These are phyloP conservation scores for Claviceps sorghi DNA, from an alignment of 2,329 filamentous ascomycete genomes.

Conservation along the genomic window DNA sequence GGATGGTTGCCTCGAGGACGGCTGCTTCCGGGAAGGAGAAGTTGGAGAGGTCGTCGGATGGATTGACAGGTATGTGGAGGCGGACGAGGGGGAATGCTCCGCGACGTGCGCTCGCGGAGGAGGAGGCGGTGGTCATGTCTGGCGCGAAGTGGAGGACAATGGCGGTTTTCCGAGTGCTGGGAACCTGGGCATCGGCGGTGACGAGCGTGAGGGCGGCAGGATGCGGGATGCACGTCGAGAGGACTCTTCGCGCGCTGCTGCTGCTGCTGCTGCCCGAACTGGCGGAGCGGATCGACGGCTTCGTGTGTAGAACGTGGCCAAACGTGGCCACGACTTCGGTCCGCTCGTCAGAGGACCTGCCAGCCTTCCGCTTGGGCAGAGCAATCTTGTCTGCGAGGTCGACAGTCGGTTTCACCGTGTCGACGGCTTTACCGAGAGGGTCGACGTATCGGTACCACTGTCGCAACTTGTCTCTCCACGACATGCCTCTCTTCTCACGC, in stretches of 20 bases:
- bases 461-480: conserved; percentile 20
- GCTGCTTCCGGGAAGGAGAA: conserved; percentile 17
- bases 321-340: conserved; percentile 27
- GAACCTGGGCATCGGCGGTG: conserved; percentile 17
- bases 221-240: conserved; percentile 33
- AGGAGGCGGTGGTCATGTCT: conserved; percentile 7
- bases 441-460: conserved; percentile 18
- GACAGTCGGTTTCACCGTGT: not conserved
- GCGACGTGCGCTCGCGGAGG: not conserved
- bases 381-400: not conserved
- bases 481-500: conserved; percentile 19
- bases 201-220: conserved; percentile 27
- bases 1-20: conserved; percentile 18
- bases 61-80: conserved; percentile 18
- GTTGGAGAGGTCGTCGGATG: conserved; percentile 13
- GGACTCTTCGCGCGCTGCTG: conserved; percentile 17
- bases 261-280: not conserved
- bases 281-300: conserved; percentile 6
- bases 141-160: conserved; percentile 35
- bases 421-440: conserved; percentile 7
- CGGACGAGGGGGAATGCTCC: conserved; percentile 10
- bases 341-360: not conserved
- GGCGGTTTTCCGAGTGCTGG: conserved; percentile 13
- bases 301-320: conserved; percentile 33
- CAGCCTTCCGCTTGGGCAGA: not conserved